Conservation (phyloP, 257 asterid genomes). For the Salvia miltiorrhiza region DNA sequence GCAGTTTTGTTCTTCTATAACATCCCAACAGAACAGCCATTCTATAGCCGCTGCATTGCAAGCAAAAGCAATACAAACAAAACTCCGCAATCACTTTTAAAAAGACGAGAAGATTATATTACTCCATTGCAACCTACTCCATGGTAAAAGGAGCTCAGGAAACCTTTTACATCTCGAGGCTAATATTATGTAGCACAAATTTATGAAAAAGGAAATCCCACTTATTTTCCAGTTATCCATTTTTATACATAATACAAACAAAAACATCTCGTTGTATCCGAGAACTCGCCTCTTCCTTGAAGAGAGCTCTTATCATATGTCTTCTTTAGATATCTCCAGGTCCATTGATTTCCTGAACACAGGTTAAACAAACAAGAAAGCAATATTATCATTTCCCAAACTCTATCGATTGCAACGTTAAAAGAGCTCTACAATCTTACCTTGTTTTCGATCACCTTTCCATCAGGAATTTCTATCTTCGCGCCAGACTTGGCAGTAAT, state of each 20-base stretch:
- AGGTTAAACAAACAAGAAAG: conserved; percentile 6
- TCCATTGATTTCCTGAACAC: conserved; percentile 68
- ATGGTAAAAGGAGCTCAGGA: background rate
- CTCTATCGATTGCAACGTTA: background rate
- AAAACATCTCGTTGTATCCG: conserved; percentile 8
- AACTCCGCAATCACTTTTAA: background rate
- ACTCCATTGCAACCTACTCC: background rate
- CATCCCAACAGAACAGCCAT: background rate
- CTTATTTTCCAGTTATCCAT: conserved; percentile 19
- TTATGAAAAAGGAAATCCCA: conserved; percentile 11
- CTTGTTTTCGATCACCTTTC: conserved; percentile 71
- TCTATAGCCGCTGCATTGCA: background rate
- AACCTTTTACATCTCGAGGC: background rate
- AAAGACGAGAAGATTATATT: too few species aligned
- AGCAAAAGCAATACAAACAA: background rate
- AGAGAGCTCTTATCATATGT: background rate
- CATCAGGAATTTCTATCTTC: conserved; percentile 83
- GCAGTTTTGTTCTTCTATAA: background rate
- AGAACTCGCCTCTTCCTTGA: background rate
- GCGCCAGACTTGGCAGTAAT: conserved; percentile 70
- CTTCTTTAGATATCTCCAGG: conserved; percentile 65
- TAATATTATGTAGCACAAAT: conserved; percentile 6
- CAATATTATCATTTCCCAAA: background rate
- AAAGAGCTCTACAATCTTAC: conserved; percentile 30
- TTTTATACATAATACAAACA: conserved; percentile 24